Conservation (phyloP, 352 stramenopile species). For the Pythium rhizo-oryzae region DNA sequence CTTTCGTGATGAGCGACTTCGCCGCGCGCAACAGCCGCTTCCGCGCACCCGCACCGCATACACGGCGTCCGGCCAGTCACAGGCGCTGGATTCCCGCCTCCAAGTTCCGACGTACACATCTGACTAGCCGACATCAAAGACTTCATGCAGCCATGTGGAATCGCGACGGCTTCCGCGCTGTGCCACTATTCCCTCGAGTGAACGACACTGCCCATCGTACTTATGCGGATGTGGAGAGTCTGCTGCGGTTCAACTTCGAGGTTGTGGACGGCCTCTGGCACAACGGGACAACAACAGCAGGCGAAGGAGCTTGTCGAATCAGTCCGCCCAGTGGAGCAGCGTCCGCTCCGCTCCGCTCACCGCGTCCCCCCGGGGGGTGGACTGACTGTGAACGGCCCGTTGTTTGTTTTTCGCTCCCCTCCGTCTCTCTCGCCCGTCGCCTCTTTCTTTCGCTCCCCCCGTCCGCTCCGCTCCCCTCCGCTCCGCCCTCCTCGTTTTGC, state of each 20-base stretch:
- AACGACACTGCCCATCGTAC: slow-evolving; percentile 19
- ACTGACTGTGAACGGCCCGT: slow-evolving; percentile 7
- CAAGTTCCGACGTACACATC: no score
- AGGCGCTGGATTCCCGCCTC: no score
- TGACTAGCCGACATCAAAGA: no score
- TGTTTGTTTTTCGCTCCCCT: slow-evolving; percentile 2
- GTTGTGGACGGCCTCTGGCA: no score
- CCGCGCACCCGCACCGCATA: no score
- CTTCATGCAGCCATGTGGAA: slow-evolving; percentile 18
- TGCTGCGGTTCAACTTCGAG: no score
- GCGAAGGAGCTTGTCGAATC: neutral
- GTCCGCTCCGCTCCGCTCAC: slow-evolving; percentile 8
- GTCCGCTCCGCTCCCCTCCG: slow-evolving; percentile 8
- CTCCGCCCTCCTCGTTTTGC: slow-evolving; percentile 1
- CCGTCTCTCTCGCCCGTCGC: neutral
- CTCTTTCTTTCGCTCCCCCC: slow-evolving; percentile 19
- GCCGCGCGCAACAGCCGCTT: no score
- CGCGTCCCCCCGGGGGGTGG: neutral
- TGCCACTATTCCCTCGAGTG: slow-evolving; percentile 15
- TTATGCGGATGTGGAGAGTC: slow-evolving; percentile 11
- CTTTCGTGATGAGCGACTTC: no score
- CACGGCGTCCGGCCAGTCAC: no score
- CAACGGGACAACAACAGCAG: slow-evolving; percentile 6
- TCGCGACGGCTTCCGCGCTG: slow-evolving; percentile 1
- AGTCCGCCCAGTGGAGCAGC: slow-evolving; percentile 3